Evolutionary conservation across 257 asterid genomes (phyloP).

Genomic region (Primulina eburnea): DNA sequence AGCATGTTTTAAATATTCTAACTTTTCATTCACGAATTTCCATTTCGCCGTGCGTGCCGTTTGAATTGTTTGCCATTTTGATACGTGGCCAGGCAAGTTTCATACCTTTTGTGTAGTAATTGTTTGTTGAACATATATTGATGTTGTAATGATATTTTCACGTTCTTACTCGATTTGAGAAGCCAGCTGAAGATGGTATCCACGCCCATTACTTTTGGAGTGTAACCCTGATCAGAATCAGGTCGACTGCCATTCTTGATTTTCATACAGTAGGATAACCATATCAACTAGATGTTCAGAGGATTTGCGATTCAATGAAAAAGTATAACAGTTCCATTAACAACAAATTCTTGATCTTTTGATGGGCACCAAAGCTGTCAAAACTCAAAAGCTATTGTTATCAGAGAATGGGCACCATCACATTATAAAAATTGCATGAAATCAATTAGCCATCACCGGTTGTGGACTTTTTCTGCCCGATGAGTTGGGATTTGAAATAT

Average conservation of each 20-base stretch:
- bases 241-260: background rate
- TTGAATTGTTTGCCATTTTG: constrained; percentile 14
- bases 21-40: constrained; percentile 18
- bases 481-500: too few relatives aligned
- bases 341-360: too few relatives aligned
- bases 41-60: constrained; percentile 13
- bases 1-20: background rate
- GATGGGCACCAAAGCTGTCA: too few relatives aligned
- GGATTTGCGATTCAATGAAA: too few relatives aligned
- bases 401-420: too few relatives aligned
- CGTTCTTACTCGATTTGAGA: constrained; percentile 3
- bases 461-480: too few relatives aligned
- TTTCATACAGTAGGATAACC: too few relatives aligned
- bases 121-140: constrained; percentile 24
- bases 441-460: too few relatives aligned
- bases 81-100: constrained; percentile 8
- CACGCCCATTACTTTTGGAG: background rate
- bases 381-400: too few relatives aligned
- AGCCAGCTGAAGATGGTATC: constrained; percentile 1
- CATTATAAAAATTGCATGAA: too few relatives aligned
- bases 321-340: too few relatives aligned
- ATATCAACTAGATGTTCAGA: too few relatives aligned
- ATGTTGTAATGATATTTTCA: constrained; percentile 16
- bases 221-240: background rate
- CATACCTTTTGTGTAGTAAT: constrained; percentile 24